phyloP scores from a whole-genome alignment of 2,329 filamentous ascomycete genomes.

The Purpureocillium lavendulum region DNA sequence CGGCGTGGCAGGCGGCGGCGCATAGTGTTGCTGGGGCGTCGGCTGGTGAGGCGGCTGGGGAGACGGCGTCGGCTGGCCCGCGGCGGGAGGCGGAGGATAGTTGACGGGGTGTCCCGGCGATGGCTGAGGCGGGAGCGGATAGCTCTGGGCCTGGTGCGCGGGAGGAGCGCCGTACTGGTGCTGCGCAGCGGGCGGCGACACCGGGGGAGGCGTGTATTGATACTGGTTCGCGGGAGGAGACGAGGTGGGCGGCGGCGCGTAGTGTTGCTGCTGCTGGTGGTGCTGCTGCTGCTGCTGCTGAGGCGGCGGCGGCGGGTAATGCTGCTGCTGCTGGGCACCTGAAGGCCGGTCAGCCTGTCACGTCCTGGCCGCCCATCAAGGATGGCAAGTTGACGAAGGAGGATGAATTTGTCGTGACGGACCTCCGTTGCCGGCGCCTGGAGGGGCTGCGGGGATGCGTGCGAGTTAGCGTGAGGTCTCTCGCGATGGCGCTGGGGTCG shows the following conservation, averaged over 20 bases:
- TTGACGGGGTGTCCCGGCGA: constrained; percentile 6
- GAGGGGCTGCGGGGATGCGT: constrained; percentile 5
- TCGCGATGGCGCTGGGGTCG: no score
- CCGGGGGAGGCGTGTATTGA: constrained; percentile 32
- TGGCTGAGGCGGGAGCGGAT: constrained; percentile 11
- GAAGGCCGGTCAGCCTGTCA: no score
- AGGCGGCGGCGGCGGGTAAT: constrained; percentile 32
- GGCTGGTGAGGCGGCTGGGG: constrained; percentile 11
- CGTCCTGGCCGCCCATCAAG: no score
- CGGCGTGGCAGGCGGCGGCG: constrained; percentile 10
- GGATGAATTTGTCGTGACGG: constrained; percentile 3
- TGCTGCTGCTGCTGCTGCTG: constrained; percentile 13
- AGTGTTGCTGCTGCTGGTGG: constrained; percentile 18
- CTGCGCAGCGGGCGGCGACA: constrained; percentile 35
- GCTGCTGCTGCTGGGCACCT: constrained; percentile 15
- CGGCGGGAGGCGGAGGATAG: constrained; percentile 23
- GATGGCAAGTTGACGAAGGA: no score
- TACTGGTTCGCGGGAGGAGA: constrained; percentile 37
- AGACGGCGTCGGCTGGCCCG: constrained; percentile 21
- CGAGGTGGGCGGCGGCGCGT: constrained; percentile 34
- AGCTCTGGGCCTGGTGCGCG: constrained; percentile 13
- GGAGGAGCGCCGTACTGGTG: constrained; percentile 37
- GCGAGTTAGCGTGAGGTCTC: no score
- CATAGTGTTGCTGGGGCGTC: constrained; percentile 11
- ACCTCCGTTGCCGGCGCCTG: constrained; percentile 15